Base-by-base conservation (phyloP, 176 grass and related monocot species). In the Chloris gayana region DNA sequence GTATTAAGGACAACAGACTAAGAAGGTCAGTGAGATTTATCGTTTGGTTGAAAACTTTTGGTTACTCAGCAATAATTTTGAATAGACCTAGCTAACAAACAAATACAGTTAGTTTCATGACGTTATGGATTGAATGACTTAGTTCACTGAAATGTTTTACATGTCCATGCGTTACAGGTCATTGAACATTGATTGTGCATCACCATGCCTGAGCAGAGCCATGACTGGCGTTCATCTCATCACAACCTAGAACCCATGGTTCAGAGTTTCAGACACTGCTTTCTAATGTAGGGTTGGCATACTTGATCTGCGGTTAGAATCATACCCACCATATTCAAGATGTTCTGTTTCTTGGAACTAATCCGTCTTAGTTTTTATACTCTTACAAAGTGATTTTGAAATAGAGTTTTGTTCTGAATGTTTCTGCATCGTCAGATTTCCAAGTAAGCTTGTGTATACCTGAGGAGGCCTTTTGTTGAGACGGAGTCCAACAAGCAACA, bases 391-490 rank as follows among this genome's bases (percentile, higher is more conserved):
- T 64, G 31, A 68, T 30, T 75, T 14, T 62, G 49, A 21, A n/a
- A 49, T 64, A 71, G 14, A 35, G 21, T 78, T 41, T 42, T 2
- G 12, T 50, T 75, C 6, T 58, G 35, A 41, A 46, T 35, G 7
- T 4, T 34, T 77, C 53, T 67, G 60, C 44, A 72, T 60, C 39
- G 24, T 41, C 15, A 58, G 10, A 65, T 66, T 61, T 81, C 50
- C 39, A 34, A 82, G 7, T 45, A 76, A 50, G 27, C 37, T 80
- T 74, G 66, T 12, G 19, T 74, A 41, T 91, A 99, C 96, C 88
- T 91, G 96, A 39, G 96, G 96, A 75, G 90, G 96, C 67, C 88
- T 95, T 87, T 95, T 95, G 88, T 99, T 99, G 65, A 95, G 89
- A 84, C 88, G 92, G 33, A 99, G 81, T 49, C 96, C 96, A 74